Evolutionary conservation across 805 yeast genomes (phyloP), one percentile per base, ranked within the genome.

Genomic region (Ogataea dorogensis): DNA sequence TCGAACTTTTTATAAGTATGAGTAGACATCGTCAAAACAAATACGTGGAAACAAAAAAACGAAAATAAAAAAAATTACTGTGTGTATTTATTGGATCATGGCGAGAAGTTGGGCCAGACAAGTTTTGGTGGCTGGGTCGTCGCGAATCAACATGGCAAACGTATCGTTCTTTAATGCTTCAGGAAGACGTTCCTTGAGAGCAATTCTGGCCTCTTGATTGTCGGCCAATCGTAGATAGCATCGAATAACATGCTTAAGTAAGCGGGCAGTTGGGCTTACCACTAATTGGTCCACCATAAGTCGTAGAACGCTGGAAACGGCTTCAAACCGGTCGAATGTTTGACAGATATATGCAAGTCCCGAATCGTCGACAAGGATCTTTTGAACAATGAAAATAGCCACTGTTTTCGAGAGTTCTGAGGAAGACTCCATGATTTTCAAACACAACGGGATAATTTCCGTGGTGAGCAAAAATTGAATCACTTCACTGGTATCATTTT

Each of bases 381-480:
- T 91, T 57, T 91, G 97, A 29, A 93, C 83, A 42, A 93, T 91
- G 66, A 93, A 91, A 39, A 91, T 89, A 4, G 98, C 98, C 17
- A 91, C 98, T 0, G 98, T 93, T 56, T 93, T 91, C 31, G 94
- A 81, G 34, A 91, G 71, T 57, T 93, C 98, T 0, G 96, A 83
- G 6, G 96, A 87, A 1, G 89, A 79, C 58, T 91, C 98, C 95
- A 91, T 91, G 44, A 93, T 91, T 51, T 93, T 81, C 41, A 91
- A 68, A 58, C 98, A 93, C 38, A 93, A 65, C 5, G 98, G 98
- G 21, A 93, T 94, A 50, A 93, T 91, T 59, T 91, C 98, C 0
- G 98, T 93, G n/a, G 96, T 81, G 28, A 91, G 69, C 53, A 91
- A 65, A 55, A 93, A 91, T 44, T 85, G 85, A 44, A 93, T 89